phyloP scores from a whole-genome alignment of 2,329 filamentous ascomycete genomes.

The Emergomyces orientalis region DNA sequence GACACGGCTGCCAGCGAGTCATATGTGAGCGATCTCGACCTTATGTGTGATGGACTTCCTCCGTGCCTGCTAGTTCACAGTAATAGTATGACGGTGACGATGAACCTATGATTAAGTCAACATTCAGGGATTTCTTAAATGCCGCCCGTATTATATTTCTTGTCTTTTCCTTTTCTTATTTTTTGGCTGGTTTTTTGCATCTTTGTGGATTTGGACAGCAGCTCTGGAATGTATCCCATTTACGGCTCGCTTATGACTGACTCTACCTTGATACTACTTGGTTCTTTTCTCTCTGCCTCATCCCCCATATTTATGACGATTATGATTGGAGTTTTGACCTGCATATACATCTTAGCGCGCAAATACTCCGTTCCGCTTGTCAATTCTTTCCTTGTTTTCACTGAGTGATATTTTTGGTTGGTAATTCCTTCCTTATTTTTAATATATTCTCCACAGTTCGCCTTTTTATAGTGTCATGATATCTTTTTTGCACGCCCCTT shows the following conservation, averaged over 20 bases:
- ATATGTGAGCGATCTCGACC: conserved; percentile 69
- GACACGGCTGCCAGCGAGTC: conserved; percentile 61
- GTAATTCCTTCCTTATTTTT: neutral
- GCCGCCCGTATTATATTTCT: too few species aligned
- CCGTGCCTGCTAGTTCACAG: conserved; percentile 71
- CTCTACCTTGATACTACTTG: neutral
- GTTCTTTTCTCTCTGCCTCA: neutral
- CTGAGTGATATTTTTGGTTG: too few species aligned
- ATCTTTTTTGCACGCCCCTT: neutral
- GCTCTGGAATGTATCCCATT: neutral
- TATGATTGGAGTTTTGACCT: neutral
- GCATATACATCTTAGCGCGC: neutral
- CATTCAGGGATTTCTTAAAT: too few species aligned
- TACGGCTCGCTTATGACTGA: neutral
- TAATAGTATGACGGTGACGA: conserved; percentile 78
- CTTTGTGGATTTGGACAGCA: neutral
- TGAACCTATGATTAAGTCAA: conserved; percentile 29
- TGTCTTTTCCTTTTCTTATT: neutral
- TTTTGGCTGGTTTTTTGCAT: neutral
- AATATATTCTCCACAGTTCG: neutral
- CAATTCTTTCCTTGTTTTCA: neutral
- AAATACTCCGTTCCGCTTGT: neutral
- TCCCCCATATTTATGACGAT: neutral
- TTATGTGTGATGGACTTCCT: conserved; percentile 66
- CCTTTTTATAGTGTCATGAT: neutral